Base-by-base conservation (phyloP, 1,139 yeast species). In the Meyerozyma sp. region DNA sequence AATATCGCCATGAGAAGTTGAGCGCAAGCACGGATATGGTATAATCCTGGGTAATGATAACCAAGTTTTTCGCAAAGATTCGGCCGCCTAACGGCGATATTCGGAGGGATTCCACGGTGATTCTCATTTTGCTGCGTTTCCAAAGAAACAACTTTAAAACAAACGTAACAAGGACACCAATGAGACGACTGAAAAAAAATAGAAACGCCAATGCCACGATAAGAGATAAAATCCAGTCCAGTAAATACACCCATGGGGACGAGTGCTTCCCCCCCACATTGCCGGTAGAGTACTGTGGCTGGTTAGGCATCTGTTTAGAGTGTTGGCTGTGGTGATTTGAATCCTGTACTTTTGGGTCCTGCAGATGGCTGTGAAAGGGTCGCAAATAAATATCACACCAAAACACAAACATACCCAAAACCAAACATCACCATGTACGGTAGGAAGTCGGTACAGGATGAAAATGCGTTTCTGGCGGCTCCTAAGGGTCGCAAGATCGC, bases 1-100 rank as follows among this genome's bases (percentile, higher is more conserved):
- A 93, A 60, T 89, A 93, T 47, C 95, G 63, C 98, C 98, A 93
- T 0, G 95, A 87, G 28, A 93, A 59, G 50, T 81, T 79, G 4
- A 91, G 82, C 49, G 83, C 82, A 20, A 86, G 73, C 2, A 87
- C 71, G 7, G 89, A 77, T 2, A 87, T 59, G 2, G 95, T 80
- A 49, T 80, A 80, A 62, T 91, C 85, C 40, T 80, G 71, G 10
- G 89, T 85, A 9, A 84, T 77, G 20, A 88, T 70, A 1, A 87
- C 77, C 26, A 90, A 59, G 58, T 90, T 89, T 54, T 84, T 86
- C 57, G 90, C 79, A 58, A 86, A 80, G 3, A 93, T 46, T 30
- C 96, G 75, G 0, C 98, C 98, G 2, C 91, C 96, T 1, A 93
- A 65, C 5, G 86, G 72, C 2, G 96, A 84, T 4, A 91, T 52